Evolutionary conservation across 768 basidiomycete species (phyloP), one percentile per base, ranked within the genome.

Genomic region (Leccinum arenicola): DNA sequence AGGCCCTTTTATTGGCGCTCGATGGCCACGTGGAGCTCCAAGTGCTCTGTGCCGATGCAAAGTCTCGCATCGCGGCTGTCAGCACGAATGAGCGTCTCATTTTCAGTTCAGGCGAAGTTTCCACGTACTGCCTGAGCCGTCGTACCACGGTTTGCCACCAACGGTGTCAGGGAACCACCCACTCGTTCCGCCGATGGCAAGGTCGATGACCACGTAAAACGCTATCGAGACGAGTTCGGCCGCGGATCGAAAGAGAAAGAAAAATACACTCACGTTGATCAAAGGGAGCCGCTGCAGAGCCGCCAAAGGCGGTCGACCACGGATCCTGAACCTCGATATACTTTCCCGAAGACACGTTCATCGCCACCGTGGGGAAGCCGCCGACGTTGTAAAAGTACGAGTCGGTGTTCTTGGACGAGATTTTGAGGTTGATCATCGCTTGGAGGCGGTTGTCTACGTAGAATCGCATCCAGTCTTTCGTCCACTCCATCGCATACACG

Each of bases 21-120:
- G 77, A 70, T 3, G 89, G 86, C 93, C 93, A 94, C 9, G 87
- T 89, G 54, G 82, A 77, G 62, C 80, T 82, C 93, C 93, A 95
- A 53, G 80, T 77, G 38, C 75, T 74, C 72, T 89, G 81, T 4
- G 77, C 82, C 8, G 70, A 58, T 17, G 85, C 83, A 70, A 92
- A 91, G 55, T 88, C 86, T 49, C 73, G 75, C 88, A 90, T 90
- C 9, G 89, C 90, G n/a, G 78, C 71, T 72, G 29, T 50, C n/a
- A 14, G 8, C 1, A 47, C 3, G 47, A 48, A 12, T 71, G 14
- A 71, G 59, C 27, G n/a, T 23, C 3, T 12, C n/a, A 4, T 75
- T 72, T 61, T 50, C 14, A 62, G 56, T 23, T 51, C 50, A 59
- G 45, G 6, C 3, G 47, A 33, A 35, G n/a, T 50, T n/a, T 17